Evolutionary conservation across 345 rosid species (phyloP), one percentile per base, ranked within the genome.

Genomic region (Citrus glauca): DNA sequence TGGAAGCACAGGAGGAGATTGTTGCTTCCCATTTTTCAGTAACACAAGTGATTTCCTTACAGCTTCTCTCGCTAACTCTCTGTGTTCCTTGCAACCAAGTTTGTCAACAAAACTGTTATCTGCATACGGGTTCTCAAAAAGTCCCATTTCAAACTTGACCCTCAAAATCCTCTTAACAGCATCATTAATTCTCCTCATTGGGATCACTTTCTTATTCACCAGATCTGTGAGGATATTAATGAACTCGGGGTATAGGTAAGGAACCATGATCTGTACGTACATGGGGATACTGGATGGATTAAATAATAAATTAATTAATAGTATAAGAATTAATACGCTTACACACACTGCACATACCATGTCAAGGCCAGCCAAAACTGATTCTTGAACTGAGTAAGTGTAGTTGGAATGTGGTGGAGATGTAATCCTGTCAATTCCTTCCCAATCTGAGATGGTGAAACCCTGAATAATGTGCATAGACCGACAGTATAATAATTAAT

Each of bases 41-140:
- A 89, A 83, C 73, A 89, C 94, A 69, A 88, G 82, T 53, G 94
- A 89, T 79, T 87, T 91, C 86, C 91, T 88, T 42, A 88, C 93
- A 16, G 94, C 94, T 87, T 91, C 89, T 71, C 91, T 91, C 1
- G 94, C 94, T 78, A 91, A 79, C 76, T 88, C 84, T 80, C 93
- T 85, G 50, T 91, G 94, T 63, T 89, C 92, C 87, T 82, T 82
- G 78, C 85, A 83, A 69, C 92, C 95, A 27, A 91, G 88, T n/a
- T 89, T 85, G 79, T 79, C 53, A 6, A 76, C 91, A 10, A 88
- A 78, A 81, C 81, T 82, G 60, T 65, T 66, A 83, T 88, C 91
- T 77, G 90, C 87, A 45, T 85, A 20, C 24, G 94, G 94, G 55
- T 85, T 85, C 85, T 92, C 97, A 77, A 90, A 92, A 25, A 90